phyloP scores from a whole-genome alignment of 2,329 filamentous ascomycete species.

The Xenosphaeropsis pyriputrescens region DNA sequence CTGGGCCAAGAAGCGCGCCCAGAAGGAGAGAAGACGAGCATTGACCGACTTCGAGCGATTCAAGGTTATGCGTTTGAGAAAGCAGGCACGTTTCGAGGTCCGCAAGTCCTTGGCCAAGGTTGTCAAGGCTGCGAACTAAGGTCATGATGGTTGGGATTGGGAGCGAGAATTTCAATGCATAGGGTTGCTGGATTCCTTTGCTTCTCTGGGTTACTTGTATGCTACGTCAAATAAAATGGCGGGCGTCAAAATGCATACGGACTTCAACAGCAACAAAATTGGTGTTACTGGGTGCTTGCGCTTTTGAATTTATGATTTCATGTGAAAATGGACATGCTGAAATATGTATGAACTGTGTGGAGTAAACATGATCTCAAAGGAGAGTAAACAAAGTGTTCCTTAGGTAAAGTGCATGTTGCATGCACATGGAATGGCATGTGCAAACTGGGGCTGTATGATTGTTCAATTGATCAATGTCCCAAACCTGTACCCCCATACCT shows the following conservation, averaged over 20 bases:
- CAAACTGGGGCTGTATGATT: too few relatives aligned
- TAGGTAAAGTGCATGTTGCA: too few relatives aligned
- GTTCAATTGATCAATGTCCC: too few relatives aligned
- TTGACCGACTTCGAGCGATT: slow-evolving; percentile 99
- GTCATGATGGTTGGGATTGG: slow-evolving; percentile 11
- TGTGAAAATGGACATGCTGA: too few relatives aligned
- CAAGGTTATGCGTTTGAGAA: slow-evolving; percentile 99
- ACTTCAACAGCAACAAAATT: slow-evolving; percentile 30
- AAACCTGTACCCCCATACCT: too few relatives aligned
- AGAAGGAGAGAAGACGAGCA: slow-evolving; percentile 73
- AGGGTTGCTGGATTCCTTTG: slow-evolving; percentile 44
- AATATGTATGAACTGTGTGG: too few relatives aligned
- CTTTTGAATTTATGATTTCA: too few relatives aligned
- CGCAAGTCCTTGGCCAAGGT: slow-evolving; percentile 92
- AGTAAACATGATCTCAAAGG: too few relatives aligned
- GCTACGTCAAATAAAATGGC: slow-evolving; percentile 42
- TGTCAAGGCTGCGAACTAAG: slow-evolving; percentile 61
- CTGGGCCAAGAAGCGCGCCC: slow-evolving; percentile 88
- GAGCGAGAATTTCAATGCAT: slow-evolving; percentile 32
- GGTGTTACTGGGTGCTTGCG: background rate
- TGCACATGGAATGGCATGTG: too few relatives aligned
- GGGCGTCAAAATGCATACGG: slow-evolving; percentile 48
- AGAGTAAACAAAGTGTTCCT: too few relatives aligned
- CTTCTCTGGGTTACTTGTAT: slow-evolving; percentile 47
- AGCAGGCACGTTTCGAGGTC: slow-evolving; percentile 98